Base-by-base conservation (phyloP, 768 basidiomycete genomes). In the Bullera alba region DNA sequence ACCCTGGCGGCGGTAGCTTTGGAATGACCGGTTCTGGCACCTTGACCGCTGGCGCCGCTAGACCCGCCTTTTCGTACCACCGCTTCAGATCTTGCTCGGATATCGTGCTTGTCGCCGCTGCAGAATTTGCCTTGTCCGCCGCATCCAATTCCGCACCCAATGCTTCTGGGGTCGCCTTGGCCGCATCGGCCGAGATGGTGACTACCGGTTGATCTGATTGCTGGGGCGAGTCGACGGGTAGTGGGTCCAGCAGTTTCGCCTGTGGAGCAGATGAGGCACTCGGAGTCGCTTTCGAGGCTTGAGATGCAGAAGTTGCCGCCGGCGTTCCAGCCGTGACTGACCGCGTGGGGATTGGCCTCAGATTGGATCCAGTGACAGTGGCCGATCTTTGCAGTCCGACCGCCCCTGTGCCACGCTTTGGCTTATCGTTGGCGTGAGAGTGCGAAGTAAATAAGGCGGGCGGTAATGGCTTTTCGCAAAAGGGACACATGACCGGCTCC, bases 401-500 rank as follows among this genome's bases (percentile, higher is more conserved):
- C 38, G 38, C 16, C 30, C 3, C 35, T 26, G 34, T 38, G 17
- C n/a, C 42, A 6, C n/a, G 5, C 22, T 25, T 36, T 4, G 46
- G 50, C 14, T n/a, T 29, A 4, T 41, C 10, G 6, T 29, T n/a
- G 44, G 7, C 28, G 37, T 30, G 30, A n/a, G 12, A 10, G 27
- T 62, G 57, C 6, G 53, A 23, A 15, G 55, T 56, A n/a, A 65
- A 48, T 25, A 67, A 50, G 14, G 53, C 49, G 0, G 65, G 62
- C 15, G 65, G 65, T 19, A 67, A 28, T 34, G 65, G 65, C 51
- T 67, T 67, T 17, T 59, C 36, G 46, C 65, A 67, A 47, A 63
- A 67, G 2, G 65, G 65, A 46, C 65, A 67, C 58, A 67, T 56
- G 46, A 67, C 50, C 17, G 65, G 65, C 30, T 67, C 61, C 21